Evolutionary conservation across 2,329 filamentous ascomycete species (phyloP).

Genomic region (Colletotrichum sp.): DNA sequence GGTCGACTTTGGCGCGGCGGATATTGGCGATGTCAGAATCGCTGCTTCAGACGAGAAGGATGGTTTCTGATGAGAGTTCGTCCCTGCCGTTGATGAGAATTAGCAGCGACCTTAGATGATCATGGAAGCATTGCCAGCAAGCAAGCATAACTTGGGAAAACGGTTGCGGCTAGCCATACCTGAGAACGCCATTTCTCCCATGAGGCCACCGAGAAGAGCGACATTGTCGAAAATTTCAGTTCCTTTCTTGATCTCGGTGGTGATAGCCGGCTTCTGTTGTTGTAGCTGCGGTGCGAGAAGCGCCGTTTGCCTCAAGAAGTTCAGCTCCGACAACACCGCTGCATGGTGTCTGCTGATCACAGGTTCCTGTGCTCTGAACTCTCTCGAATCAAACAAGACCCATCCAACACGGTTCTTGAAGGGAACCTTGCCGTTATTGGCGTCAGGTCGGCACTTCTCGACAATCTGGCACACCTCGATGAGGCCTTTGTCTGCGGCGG

Average conservation of each 20-base stretch:
- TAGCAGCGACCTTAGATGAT: not conserved
- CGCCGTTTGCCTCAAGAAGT: slow-evolving; percentile 23
- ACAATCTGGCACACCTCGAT: slow-evolving; percentile 31
- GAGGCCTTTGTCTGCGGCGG: slow-evolving; percentile 28
- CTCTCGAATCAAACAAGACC: slow-evolving; percentile 26
- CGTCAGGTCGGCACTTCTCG: slow-evolving; percentile 31
- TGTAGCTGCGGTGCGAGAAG: not conserved
- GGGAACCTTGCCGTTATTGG: slow-evolving; percentile 19
- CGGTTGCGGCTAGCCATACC: not conserved
- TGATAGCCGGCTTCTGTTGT: not conserved
- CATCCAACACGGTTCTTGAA: slow-evolving; percentile 27
- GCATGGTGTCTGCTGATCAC: slow-evolving; percentile 31
- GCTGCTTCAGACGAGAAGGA: not conserved
- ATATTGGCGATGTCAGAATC: not conserved
- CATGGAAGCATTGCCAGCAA: not conserved
- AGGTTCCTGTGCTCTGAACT: slow-evolving; percentile 30
- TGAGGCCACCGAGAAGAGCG: not conserved
- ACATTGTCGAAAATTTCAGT: not conserved
- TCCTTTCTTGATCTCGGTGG: not conserved
- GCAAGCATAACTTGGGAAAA: not conserved
- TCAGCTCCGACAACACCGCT: slow-evolving; percentile 32
- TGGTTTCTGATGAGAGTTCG: not conserved
- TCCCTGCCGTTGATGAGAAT: not conserved
- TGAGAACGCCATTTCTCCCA: not conserved
- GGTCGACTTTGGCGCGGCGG: not conserved